Percentiles rank a stretch among this genome's conserved stretches.
Evolutionary conservation across 352 stramenopile genomes (phyloP).

Genomic region (Saprolegnia parasitica): DNA sequence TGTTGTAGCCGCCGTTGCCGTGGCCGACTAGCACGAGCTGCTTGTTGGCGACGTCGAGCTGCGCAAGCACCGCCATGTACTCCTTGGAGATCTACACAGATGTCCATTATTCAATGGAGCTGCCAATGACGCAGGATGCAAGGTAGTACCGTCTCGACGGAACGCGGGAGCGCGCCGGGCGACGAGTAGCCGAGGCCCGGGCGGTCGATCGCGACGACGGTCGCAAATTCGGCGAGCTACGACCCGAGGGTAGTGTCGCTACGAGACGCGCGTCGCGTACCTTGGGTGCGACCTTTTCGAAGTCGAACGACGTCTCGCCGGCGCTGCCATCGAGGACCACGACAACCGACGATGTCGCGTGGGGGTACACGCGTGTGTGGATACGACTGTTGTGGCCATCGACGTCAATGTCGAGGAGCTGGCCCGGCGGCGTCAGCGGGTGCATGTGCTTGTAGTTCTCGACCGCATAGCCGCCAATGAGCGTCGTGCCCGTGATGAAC

Average conservation of each 20-base stretch:
- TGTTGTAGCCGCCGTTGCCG: slow-evolving; percentile 75
- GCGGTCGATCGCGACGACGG: slow-evolving; percentile 60
- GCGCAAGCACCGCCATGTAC: slow-evolving; percentile 54
- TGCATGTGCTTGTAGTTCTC: slow-evolving; percentile 62
- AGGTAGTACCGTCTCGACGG: slow-evolving; percentile 38
- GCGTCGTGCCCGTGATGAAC: slow-evolving; percentile 40
- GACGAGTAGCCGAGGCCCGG: slow-evolving; percentile 70
- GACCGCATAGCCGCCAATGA: slow-evolving; percentile 59
- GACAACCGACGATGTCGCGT: slow-evolving; percentile 40
- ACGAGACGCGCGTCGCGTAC: slow-evolving; percentile 9
- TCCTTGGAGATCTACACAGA: slow-evolving; percentile 46
- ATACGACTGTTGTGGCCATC: slow-evolving; percentile 42
- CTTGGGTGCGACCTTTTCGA: slow-evolving; percentile 60
- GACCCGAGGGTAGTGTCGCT: neutral
- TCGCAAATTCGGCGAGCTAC: slow-evolving; percentile 45
- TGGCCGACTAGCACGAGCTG: slow-evolving; percentile 61
- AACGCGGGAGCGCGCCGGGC: slow-evolving; percentile 42
- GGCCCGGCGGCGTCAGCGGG: slow-evolving; percentile 43
- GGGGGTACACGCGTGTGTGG: slow-evolving; percentile 38
- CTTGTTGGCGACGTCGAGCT: slow-evolving; percentile 50
- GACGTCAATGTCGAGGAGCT: slow-evolving; percentile 44
- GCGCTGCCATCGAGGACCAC: slow-evolving; percentile 70
- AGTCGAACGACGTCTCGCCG: slow-evolving; percentile 82
- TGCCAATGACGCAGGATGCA: neutral
- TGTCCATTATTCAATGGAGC: neutral